Evolutionary conservation across 768 basidiomycete genomes (phyloP).

Genomic region (Auricularia sp.): DNA sequence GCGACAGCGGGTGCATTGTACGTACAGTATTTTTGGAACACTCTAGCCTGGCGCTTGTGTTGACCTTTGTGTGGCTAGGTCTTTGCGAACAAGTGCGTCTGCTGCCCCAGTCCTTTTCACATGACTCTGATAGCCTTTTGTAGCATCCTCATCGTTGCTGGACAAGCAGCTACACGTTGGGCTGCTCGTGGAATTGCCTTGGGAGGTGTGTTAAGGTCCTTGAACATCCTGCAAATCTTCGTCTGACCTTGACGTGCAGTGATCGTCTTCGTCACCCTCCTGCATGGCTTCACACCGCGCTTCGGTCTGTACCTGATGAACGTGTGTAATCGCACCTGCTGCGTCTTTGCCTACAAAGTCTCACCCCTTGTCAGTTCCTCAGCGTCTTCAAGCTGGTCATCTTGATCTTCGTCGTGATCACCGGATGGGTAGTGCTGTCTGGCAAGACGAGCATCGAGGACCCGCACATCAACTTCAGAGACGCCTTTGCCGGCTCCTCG

Average conservation of each 20-base stretch:
- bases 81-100: constrained; percentile 21
- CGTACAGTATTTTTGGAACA: not conserved
- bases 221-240: not conserved
- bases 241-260: constrained; percentile 22
- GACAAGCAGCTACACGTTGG: constrained; percentile 34
- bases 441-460: constrained; percentile 47
- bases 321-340: constrained; percentile 19
- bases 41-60: not conserved
- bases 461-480: constrained; percentile 46
- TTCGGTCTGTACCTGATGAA: constrained; percentile 47
- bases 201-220: constrained; percentile 29
- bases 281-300: constrained; percentile 44
- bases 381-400: constrained; percentile 47
- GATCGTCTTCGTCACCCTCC: constrained; percentile 38
- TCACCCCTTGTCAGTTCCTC: constrained; percentile 27
- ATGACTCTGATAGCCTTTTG: constrained; percentile 1
- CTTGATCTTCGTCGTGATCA: constrained; percentile 44
- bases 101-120: constrained; percentile 7
- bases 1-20: not conserved
- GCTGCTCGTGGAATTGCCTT: constrained; percentile 48
- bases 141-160: constrained; percentile 43
- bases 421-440: constrained; percentile 52
- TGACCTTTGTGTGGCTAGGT: constrained; percentile 17
- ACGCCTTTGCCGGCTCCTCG: constrained; percentile 48
- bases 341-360: not conserved